These are phyloP conservation scores for Rhodotorula sp. DNA, from an alignment of 1,284 basidiomycete species.

Conservation along the genomic window DNA sequence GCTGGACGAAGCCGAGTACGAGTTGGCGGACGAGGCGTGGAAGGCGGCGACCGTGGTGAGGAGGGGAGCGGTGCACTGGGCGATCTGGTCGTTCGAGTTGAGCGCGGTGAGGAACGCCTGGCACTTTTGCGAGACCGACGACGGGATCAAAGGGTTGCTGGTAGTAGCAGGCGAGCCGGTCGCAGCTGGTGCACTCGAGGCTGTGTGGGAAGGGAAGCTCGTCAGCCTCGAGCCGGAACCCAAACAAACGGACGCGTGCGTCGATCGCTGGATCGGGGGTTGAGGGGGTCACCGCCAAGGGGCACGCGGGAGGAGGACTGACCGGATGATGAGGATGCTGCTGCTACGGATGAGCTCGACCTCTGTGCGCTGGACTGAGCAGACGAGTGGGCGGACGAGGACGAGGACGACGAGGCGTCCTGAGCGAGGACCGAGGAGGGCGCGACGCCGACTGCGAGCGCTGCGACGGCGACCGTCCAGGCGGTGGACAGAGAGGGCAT, in stretches of 20 bases:
- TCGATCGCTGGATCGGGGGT: no score
- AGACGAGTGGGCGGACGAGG: background rate
- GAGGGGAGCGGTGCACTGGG: conserved; percentile 65
- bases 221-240: background rate
- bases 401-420: background rate
- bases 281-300: no score
- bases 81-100: conserved; percentile 61
- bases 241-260: no score
- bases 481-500: background rate
- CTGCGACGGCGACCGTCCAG: conserved; percentile 4
- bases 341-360: background rate
- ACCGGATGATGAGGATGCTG: background rate
- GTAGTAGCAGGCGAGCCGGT: background rate
- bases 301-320: no score
- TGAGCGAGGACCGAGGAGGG: background rate
- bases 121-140: conserved; percentile 63
- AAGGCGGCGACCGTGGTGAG: conserved; percentile 63
- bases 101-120: conserved; percentile 61
- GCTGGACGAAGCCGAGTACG: conserved; percentile 3
- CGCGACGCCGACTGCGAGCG: background rate
- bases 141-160: conserved; percentile 61
- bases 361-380: background rate
- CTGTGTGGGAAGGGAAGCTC: background rate
- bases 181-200: background rate
- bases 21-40: conserved; percentile 47